A percentile compares a stretch with the other conserved stretches of the same genome.
phyloP scores from a whole-genome alignment of 2,329 filamentous ascomycete genomes.

The Colletotrichum camelliae region DNA sequence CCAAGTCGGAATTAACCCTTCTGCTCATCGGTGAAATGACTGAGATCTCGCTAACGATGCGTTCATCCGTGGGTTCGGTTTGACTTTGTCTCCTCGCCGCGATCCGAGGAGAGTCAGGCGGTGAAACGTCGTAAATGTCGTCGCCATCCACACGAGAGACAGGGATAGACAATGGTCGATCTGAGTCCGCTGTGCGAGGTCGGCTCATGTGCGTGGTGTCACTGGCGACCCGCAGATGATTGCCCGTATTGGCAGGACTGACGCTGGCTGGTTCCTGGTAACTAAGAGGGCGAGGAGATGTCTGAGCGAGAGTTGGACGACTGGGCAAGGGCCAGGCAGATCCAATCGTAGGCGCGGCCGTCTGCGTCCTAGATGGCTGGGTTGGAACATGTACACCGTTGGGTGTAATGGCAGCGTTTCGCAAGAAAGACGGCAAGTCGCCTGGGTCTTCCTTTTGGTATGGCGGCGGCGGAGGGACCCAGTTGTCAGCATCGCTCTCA shows the following conservation, averaged over 20 bases:
- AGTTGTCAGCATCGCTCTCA: slow-evolving; percentile 87
- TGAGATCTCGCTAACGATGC: background rate
- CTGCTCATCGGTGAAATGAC: background rate
- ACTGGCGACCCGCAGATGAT: slow-evolving; percentile 18
- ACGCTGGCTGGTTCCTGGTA: slow-evolving; percentile 4
- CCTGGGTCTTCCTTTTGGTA: slow-evolving; percentile 72
- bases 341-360: slow-evolving; percentile 18
- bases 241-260: background rate
- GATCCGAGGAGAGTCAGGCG: slow-evolving; percentile 45
- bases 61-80: background rate
- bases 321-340: slow-evolving; percentile 18
- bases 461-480: slow-evolving; percentile 84
- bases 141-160: slow-evolving; percentile 31
- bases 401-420: slow-evolving; percentile 50
- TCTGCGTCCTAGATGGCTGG: slow-evolving; percentile 28
- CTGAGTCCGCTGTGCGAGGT: slow-evolving; percentile 12
- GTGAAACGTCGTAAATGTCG: slow-evolving; percentile 54
- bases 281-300: slow-evolving; percentile 20
- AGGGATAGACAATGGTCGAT: slow-evolving; percentile 8
- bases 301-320: background rate
- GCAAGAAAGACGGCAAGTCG: slow-evolving; percentile 61
- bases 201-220: slow-evolving; percentile 13
- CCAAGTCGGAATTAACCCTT: background rate
- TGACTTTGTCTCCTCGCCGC: slow-evolving; percentile 16
- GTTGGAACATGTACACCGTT: slow-evolving; percentile 25